Conservation (phyloP, 2,329 filamentous ascomycete genomes). For the Tympanopsis confertula region DNA sequence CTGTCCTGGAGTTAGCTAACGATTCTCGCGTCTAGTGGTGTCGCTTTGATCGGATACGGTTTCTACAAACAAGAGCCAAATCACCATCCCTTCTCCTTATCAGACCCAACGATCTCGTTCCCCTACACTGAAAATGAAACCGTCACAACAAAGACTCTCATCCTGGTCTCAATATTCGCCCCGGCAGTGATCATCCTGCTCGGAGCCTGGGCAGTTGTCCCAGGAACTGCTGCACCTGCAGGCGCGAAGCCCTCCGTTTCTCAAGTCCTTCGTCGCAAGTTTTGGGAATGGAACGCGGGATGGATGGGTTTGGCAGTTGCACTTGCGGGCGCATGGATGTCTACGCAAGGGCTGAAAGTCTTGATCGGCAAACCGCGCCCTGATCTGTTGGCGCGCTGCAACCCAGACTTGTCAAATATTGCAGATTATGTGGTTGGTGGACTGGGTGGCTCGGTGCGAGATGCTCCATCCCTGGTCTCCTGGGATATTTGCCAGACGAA, state of each 20-base stretch:
- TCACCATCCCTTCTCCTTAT: background rate
- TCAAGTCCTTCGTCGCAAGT: background rate
- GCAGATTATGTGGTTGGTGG: background rate
- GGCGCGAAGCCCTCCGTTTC: background rate
- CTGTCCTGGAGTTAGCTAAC: too few species aligned
- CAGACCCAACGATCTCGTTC: background rate
- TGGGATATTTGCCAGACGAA: slow-evolving; percentile 1
- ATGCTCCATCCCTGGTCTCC: background rate
- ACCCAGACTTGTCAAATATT: background rate
- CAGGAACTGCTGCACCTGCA: background rate
- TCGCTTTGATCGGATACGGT: background rate
- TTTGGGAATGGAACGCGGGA: background rate
- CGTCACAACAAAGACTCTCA: background rate
- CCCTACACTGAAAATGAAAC: background rate
- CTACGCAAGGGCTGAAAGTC: slow-evolving; percentile 1
- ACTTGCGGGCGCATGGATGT: background rate
- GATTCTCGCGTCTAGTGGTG: background rate
- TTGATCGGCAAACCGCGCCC: slow-evolving; percentile 2
- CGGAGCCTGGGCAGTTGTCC: background rate
- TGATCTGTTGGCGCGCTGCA: slow-evolving; percentile 2
- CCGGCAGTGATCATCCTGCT: background rate
- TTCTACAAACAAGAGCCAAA: background rate
- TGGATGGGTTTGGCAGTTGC: background rate
- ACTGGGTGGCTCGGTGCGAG: background rate
- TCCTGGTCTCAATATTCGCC: background rate